These are phyloP conservation scores for Mucor ambiguus DNA, from an alignment of 371 early-diverging fungal species.

Conservation along the genomic window DNA sequence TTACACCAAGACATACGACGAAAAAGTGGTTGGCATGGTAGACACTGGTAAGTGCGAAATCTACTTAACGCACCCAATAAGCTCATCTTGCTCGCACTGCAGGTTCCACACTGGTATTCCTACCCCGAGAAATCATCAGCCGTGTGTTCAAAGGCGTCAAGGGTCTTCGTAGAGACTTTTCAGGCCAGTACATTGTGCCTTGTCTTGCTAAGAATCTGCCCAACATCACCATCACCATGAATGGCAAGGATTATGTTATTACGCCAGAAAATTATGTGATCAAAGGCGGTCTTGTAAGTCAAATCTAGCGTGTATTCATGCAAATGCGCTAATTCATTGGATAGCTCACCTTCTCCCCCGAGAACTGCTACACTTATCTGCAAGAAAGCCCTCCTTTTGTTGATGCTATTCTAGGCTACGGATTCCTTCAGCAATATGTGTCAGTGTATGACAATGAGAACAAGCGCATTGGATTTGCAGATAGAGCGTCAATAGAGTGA, in stretches of 20 bases:
- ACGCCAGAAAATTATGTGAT: constrained; percentile 40
- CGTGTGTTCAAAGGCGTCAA: constrained; percentile 19
- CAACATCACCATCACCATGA: constrained; percentile 29
- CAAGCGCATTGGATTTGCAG: constrained; percentile 41
- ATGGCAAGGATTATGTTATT: constrained; percentile 22
- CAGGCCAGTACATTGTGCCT: constrained; percentile 40
- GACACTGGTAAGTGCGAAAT: constrained; percentile 38
- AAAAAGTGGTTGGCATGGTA: constrained; percentile 27
- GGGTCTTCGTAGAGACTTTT: constrained; percentile 21
- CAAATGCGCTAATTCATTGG: background rate
- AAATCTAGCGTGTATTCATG: background rate
- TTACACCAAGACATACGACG: constrained; percentile 7
- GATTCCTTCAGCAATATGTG: constrained; percentile 47
- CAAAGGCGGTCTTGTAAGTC: constrained; percentile 30
- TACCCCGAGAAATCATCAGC: constrained; percentile 32
- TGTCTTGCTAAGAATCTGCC: constrained; percentile 29
- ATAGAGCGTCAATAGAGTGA: constrained; percentile 14
- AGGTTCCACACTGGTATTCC: constrained; percentile 41
- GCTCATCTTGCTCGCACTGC: background rate
- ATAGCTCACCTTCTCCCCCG: constrained; percentile 17
- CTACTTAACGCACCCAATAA: background rate
- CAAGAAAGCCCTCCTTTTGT: constrained; percentile 40
- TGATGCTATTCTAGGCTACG: constrained; percentile 48
- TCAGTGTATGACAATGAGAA: constrained; percentile 46
- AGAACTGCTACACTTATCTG: constrained; percentile 43